Conservation (phyloP, 2,329 filamentous ascomycete species). For the Sarocladiaceae sp. region DNA sequence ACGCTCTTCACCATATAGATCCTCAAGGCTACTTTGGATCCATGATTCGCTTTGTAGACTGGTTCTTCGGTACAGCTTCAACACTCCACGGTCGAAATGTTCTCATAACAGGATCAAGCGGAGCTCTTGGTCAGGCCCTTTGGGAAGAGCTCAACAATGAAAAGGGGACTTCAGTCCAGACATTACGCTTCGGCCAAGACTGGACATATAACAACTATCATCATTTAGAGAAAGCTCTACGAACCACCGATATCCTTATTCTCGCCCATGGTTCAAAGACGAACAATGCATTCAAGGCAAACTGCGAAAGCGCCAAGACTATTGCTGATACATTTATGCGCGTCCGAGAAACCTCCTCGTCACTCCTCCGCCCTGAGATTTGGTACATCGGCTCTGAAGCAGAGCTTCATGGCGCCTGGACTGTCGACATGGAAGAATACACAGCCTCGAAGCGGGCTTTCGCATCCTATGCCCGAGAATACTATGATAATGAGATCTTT, state of each 20-base stretch:
- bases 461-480: conserved; percentile 10
- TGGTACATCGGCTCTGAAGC: conserved; percentile 18
- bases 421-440: conserved; percentile 13
- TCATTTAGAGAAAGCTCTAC: conserved; percentile 8
- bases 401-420: conserved; percentile 16
- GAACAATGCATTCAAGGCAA: conserved; percentile 9
- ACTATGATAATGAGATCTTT: conserved; percentile 12
- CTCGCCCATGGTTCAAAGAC: conserved; percentile 14
- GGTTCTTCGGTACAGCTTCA: conserved; percentile 14
- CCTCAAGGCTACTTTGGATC: conserved; percentile 17
- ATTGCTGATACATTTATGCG: conserved; percentile 10
- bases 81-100: conserved; percentile 14
- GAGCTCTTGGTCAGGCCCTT: conserved; percentile 12
- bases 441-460: conserved; percentile 14
- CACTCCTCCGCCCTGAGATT: conserved; percentile 13
- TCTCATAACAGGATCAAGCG: conserved; percentile 14
- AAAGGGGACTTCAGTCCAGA: conserved; percentile 8
- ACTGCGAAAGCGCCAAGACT: conserved; percentile 10
- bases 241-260: conserved; percentile 14
- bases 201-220: conserved; percentile 11
- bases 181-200: conserved; percentile 11
- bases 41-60: conserved; percentile 15
- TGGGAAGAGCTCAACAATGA: conserved; percentile 7
- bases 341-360: background rate
- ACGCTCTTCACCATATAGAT: conserved; percentile 17